phyloP scores from a whole-genome alignment of 805 yeast species.

The Saccharomycopsis sp. region DNA sequence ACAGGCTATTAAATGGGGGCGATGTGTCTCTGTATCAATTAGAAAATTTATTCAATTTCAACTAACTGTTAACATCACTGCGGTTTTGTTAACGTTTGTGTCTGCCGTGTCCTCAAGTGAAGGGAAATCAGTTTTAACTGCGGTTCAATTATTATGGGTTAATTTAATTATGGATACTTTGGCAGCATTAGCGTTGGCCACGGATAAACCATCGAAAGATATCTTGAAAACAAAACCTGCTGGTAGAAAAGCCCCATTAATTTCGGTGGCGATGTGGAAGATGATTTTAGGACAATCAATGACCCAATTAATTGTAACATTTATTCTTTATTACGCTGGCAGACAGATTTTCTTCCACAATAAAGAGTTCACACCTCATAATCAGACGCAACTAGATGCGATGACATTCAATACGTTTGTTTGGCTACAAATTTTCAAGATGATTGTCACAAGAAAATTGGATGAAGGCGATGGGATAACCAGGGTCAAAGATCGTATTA shows the following conservation, averaged over 20 bases:
- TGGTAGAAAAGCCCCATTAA: slow-evolving; percentile 71
- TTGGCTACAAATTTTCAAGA: slow-evolving; percentile 94
- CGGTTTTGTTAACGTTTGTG: slow-evolving; percentile 89
- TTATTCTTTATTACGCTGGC: slow-evolving; percentile 78
- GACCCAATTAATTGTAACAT: slow-evolving; percentile 74
- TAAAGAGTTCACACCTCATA: slow-evolving; percentile 32
- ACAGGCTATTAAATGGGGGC: slow-evolving; percentile 96
- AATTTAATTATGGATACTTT: slow-evolving; percentile 96
- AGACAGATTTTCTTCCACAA: slow-evolving; percentile 43
- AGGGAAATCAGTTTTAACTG: slow-evolving; percentile 85
- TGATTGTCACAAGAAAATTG: slow-evolving; percentile 82
- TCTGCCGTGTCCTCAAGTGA: slow-evolving; percentile 81
- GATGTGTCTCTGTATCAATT: slow-evolving; percentile 91
- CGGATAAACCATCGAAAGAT: slow-evolving; percentile 88
- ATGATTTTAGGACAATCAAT: slow-evolving; percentile 88
- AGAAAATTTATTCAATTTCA: slow-evolving; percentile 96
- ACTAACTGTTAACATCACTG: slow-evolving; percentile 92
- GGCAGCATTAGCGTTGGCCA: slow-evolving; percentile 95
- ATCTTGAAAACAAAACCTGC: slow-evolving; percentile 77
- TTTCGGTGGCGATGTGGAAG: slow-evolving; percentile 94
- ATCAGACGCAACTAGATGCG: slow-evolving; percentile 59
- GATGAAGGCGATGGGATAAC: slow-evolving; percentile 77
- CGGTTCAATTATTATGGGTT: slow-evolving; percentile 96
- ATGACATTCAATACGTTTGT: slow-evolving; percentile 94
- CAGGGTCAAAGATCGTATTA: slow-evolving; percentile 50